Conservation (phyloP, 1,284 basidiomycete genomes). For the Neonothopanus nambi region DNA sequence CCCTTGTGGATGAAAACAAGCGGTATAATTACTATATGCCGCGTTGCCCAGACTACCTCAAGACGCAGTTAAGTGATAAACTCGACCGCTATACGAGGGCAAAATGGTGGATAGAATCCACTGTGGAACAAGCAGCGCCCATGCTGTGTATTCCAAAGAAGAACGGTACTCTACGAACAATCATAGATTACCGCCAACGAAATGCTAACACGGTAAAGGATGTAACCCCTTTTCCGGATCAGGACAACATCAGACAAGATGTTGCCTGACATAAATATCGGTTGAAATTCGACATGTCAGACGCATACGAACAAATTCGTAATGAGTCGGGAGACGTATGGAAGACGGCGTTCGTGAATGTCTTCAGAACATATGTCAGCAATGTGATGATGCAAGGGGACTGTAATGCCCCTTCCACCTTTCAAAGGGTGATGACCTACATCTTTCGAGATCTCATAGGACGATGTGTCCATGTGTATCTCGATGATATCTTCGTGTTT, state of each 20-base stretch:
- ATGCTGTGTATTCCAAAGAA: neutral
- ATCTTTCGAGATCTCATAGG: conserved; percentile 29
- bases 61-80: conserved; percentile 22
- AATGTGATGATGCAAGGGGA: too few relatives aligned
- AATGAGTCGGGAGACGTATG: too few relatives aligned
- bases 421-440: too few relatives aligned
- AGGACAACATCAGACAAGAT: too few relatives aligned
- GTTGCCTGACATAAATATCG: conserved; percentile 19
- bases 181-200: too few relatives aligned
- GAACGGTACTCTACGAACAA: too few relatives aligned
- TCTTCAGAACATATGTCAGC: too few relatives aligned
- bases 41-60: conserved; percentile 23
- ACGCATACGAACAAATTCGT: too few relatives aligned
- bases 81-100: conserved; percentile 22
- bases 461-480: conserved; percentile 31
- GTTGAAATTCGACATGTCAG: conserved; percentile 24
- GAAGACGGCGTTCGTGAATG: too few relatives aligned
- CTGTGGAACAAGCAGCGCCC: conserved; percentile 8
- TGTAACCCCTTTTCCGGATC: too few relatives aligned
- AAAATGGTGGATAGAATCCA: conserved; percentile 30
- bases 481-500: conserved; percentile 33
- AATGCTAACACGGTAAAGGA: too few relatives aligned
- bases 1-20: conserved; percentile 25
- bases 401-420: too few relatives aligned
- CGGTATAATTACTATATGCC: conserved; percentile 24